These are phyloP conservation scores for Ophiostoma sp. DNA, from an alignment of 2,329 filamentous ascomycete species.

Conservation along the genomic window DNA sequence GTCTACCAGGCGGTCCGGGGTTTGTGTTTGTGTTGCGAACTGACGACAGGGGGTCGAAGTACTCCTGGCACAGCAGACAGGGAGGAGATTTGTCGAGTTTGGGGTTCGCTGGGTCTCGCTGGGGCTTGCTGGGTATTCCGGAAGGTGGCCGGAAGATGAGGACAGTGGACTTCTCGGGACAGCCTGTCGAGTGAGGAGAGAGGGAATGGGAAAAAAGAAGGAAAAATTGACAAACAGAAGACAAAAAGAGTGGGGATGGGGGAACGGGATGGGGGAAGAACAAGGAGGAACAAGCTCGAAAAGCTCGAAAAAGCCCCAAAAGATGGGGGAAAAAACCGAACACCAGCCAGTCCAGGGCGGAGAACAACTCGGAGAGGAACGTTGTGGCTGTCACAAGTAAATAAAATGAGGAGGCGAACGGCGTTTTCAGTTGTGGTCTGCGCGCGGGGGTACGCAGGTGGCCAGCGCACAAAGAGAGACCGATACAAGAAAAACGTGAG, in stretches of 20 bases:
- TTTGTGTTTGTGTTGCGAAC: neutral
- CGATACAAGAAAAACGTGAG: neutral
- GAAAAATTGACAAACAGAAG: neutral
- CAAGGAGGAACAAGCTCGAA: neutral
- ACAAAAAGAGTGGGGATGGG: neutral
- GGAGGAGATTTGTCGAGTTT: neutral
- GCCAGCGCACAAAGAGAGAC: neutral
- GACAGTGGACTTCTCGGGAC: neutral
- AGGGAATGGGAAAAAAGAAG: neutral
- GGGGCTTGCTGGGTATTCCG: neutral
- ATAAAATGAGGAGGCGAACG: conserved; percentile 1
- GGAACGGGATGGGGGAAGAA: conserved; percentile 1
- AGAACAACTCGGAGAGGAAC: neutral
- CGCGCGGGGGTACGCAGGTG: neutral
- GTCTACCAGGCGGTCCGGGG: neutral
- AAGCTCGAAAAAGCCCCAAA: neutral
- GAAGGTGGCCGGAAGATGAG: neutral
- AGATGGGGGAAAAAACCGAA: neutral
- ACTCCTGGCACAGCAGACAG: neutral
- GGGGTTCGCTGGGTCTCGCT: neutral
- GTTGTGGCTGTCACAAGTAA: conserved; percentile 2
- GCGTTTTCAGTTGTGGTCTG: neutral
- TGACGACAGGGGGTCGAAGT: neutral
- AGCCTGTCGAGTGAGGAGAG: neutral
- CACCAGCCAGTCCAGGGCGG: neutral